phyloP scores from a whole-genome alignment of 192 early-diverging fungal genomes.

The Coemansia sp. region DNA sequence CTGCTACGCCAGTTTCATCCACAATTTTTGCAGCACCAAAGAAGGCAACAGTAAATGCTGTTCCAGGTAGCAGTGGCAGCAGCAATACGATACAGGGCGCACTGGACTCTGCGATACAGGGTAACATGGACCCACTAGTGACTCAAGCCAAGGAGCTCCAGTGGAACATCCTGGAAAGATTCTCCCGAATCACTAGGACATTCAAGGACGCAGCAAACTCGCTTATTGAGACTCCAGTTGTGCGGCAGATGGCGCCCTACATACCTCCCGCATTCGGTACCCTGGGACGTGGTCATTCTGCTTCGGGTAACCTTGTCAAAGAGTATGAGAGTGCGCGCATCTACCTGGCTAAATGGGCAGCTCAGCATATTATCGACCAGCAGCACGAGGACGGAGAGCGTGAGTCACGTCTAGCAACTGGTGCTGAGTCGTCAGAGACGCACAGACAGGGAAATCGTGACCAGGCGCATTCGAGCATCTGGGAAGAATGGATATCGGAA shows the following conservation, averaged over 20 bases:
- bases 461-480: constrained; percentile 30
- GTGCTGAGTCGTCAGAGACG: background rate
- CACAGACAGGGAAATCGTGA: constrained; percentile 4
- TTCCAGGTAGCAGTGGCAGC: constrained; percentile 27
- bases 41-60: background rate
- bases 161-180: constrained; percentile 73
- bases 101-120: constrained; percentile 34
- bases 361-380: constrained; percentile 53
- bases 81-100: constrained; percentile 10
- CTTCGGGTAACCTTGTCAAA: constrained; percentile 60
- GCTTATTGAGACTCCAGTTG: constrained; percentile 52
- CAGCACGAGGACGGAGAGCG: constrained; percentile 51
- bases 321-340: constrained; percentile 78
- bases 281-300: constrained; percentile 54
- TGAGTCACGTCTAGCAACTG: constrained; percentile 30
- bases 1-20: constrained; percentile 29
- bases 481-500: constrained; percentile 53
- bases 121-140: constrained; percentile 50
- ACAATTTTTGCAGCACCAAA: constrained; percentile 21
- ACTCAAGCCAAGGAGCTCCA: constrained; percentile 62
- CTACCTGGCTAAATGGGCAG: constrained; percentile 78
- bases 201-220: constrained; percentile 64
- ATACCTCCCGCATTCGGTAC: constrained; percentile 55
- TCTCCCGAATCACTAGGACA: constrained; percentile 72
- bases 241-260: constrained; percentile 47